These are phyloP conservation scores for Cordyceps tenuipes DNA, from an alignment of 2,329 filamentous ascomycete species.

Conservation along the genomic window DNA sequence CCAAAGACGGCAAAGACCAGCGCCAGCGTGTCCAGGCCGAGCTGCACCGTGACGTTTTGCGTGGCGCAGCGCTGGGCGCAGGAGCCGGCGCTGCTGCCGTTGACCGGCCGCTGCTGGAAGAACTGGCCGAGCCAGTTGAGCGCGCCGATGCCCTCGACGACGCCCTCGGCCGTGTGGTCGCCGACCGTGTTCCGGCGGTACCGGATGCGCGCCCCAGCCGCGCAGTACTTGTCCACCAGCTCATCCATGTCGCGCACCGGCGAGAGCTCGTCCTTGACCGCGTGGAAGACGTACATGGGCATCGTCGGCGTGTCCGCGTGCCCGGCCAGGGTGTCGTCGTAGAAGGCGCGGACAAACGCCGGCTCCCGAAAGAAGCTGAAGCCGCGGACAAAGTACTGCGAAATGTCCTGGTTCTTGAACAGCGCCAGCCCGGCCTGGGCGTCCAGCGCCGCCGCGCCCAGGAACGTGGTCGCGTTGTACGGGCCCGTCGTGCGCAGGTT, in stretches of 20 bases:
- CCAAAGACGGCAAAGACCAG: neutral
- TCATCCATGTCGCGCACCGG: neutral
- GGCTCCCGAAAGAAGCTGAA: neutral
- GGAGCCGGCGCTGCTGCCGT: neutral
- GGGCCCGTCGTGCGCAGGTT: constrained; percentile 5
- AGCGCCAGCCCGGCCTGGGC: neutral
- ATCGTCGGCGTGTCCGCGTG: neutral
- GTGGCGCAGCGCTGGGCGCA: neutral
- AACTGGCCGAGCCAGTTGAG: neutral
- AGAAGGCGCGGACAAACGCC: neutral
- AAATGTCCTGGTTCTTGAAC: constrained; percentile 3
- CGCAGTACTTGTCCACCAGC: neutral
- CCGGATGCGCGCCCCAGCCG: neutral
- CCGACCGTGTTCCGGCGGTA: neutral
- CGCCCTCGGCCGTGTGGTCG: neutral
- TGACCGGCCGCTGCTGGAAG: neutral
- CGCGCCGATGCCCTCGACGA: neutral
- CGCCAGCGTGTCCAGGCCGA: neutral
- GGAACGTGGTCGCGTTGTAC: constrained; percentile 4
- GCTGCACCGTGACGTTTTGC: neutral
- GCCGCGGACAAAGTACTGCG: constrained; percentile 6
- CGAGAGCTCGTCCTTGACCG: neutral
- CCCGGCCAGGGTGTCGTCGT: neutral
- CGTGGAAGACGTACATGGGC: neutral
- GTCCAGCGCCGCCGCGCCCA: constrained; percentile 1